Conservation (phyloP, 1,284 basidiomycete species). For the Cutaneotrichosporon cutaneum region DNA sequence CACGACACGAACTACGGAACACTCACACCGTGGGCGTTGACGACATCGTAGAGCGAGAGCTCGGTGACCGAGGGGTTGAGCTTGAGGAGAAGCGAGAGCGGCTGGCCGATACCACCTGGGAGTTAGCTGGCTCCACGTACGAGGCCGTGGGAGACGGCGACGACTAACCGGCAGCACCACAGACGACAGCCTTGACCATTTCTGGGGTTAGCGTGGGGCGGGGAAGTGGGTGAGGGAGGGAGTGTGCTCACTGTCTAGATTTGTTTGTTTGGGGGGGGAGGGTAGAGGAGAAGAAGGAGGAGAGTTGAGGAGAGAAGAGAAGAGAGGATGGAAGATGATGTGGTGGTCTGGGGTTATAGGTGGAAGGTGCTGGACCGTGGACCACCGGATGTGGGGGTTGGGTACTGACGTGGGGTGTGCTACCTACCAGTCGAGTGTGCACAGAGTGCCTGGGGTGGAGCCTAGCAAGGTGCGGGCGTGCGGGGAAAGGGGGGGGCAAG, state of each 20-base stretch:
- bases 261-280: conserved; percentile 5
- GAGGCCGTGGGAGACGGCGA: neutral
- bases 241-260: conserved; percentile 14
- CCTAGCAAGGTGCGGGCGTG: too few species aligned
- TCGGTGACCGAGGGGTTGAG: conserved; percentile 77
- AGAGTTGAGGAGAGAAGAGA: conserved; percentile 4
- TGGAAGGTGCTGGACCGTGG: neutral
- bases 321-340: neutral
- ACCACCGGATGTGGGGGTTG: neutral
- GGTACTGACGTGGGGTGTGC: too few species aligned
- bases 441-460: too few species aligned
- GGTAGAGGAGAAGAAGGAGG: conserved; percentile 7
- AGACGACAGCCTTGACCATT: conserved; percentile 91
- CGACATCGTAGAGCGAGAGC: conserved; percentile 84
- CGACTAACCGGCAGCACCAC: conserved; percentile 77
- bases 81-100: conserved; percentile 87
- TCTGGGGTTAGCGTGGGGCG: conserved; percentile 25
- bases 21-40: conserved; percentile 53
- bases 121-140: neutral
- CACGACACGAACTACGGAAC: neutral
- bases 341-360: neutral
- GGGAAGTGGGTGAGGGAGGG: neutral
- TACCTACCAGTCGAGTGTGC: neutral
- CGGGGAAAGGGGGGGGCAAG: too few species aligned
- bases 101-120: conserved; percentile 73